Conservation (phyloP, 176 grass and related monocot genomes). For the Luzula sylvatica region DNA sequence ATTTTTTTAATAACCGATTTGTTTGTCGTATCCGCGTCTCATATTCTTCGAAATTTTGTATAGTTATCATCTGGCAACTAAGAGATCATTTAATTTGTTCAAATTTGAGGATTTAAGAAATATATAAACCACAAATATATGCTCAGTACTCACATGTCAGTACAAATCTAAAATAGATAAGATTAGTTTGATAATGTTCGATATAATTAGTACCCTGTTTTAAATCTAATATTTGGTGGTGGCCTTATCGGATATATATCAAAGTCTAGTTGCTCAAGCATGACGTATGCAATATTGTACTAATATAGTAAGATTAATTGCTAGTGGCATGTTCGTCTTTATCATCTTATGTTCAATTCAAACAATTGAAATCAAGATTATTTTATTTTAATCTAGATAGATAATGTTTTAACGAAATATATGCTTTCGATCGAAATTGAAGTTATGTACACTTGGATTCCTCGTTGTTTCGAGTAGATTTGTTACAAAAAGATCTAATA, state of each 20-base stretch:
- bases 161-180: too few species aligned
- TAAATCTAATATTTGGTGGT: background rate
- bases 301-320: too few species aligned
- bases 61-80: background rate
- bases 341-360: too few species aligned
- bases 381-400: too few species aligned
- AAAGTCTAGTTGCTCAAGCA: constrained; percentile 4
- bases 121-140: background rate
- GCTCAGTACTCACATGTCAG: background rate
- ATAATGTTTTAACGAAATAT: too few species aligned
- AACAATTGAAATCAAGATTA: too few species aligned
- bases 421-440: too few species aligned
- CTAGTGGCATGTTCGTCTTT: background rate
- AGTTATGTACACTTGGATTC: too few species aligned
- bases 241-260: background rate
- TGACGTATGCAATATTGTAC: too few species aligned
- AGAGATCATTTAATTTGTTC: background rate
- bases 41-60: constrained; percentile 2
- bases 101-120: background rate
- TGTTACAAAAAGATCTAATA: too few species aligned
- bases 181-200: too few species aligned
- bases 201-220: background rate
- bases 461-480: too few species aligned
- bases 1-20: constrained; percentile 9
- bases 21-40: background rate